Evolutionary conservation across 768 basidiomycete species (phyloP).

Genomic region (Termitomyces sp.): DNA sequence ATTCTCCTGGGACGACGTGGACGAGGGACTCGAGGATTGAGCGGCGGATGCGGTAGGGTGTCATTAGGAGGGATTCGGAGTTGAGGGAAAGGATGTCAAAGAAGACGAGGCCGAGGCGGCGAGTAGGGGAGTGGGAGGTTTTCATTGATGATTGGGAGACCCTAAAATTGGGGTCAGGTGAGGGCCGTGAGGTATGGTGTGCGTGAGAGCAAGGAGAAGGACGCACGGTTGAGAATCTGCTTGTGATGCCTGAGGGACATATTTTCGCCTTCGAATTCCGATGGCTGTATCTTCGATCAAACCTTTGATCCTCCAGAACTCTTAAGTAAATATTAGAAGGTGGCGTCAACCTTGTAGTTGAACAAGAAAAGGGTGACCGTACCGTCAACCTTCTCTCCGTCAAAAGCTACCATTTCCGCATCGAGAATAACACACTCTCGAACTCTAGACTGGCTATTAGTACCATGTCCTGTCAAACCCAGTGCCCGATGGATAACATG

Average conservation of each 20-base stretch:
- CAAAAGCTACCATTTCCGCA: slow-evolving; percentile 88
- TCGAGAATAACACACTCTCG: slow-evolving; percentile 51
- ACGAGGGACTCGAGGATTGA: slow-evolving; percentile 55
- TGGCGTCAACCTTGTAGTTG: neutral
- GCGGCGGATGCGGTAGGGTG: slow-evolving; percentile 57
- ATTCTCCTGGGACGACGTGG: slow-evolving; percentile 46
- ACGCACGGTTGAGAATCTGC: slow-evolving; percentile 11
- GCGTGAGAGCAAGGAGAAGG: neutral
- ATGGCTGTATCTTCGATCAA: slow-evolving; percentile 53
- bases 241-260: slow-evolving; percentile 4
- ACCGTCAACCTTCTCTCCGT: slow-evolving; percentile 71
- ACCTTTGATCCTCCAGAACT: slow-evolving; percentile 70
- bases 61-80: slow-evolving; percentile 45
- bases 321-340: slow-evolving; percentile 27
- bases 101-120: slow-evolving; percentile 77
- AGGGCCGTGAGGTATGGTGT: neutral
- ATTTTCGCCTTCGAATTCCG: slow-evolving; percentile 36
- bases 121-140: slow-evolving; percentile 27
- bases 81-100: slow-evolving; percentile 81
- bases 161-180: neutral
- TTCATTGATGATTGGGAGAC: slow-evolving; percentile 24
- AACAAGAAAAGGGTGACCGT: slow-evolving; percentile 12
- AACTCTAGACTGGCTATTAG: slow-evolving; percentile 14
- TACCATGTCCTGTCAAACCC: slow-evolving; percentile 25
- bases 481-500: slow-evolving; percentile 56